Percentiles rank a stretch among this genome's conserved stretches.
phyloP scores from a whole-genome alignment of 108 stramenopile species.

The Pseudonitzschia pungens region DNA sequence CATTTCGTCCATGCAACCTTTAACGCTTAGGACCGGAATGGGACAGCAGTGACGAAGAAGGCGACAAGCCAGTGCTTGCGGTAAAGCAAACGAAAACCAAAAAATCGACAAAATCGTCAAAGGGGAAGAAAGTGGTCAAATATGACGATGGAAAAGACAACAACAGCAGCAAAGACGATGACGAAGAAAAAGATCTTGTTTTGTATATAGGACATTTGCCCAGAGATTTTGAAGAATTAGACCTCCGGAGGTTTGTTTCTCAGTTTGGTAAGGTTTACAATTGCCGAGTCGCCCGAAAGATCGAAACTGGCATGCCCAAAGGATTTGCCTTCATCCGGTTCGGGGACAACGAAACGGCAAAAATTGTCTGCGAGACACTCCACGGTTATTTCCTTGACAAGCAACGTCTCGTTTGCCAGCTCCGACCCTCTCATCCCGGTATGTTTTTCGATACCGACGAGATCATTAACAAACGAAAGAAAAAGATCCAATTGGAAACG shows the following conservation, averaged over 20 bases:
- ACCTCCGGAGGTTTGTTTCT: conserved; percentile 83
- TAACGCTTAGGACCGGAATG: conserved; percentile 46
- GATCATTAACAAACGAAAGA: conserved; percentile 39
- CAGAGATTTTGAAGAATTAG: conserved; percentile 90
- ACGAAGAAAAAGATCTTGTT: conserved; percentile 53
- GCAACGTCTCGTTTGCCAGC: conserved; percentile 88
- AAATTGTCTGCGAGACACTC: conserved; percentile 95
- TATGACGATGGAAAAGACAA: conserved; percentile 34
- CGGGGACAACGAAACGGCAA: conserved; percentile 74
- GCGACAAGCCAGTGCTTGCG: conserved; percentile 16
- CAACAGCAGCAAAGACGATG: conserved; percentile 20
- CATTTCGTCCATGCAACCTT: neutral
- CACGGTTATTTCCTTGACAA: conserved; percentile 90
- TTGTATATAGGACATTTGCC: conserved; percentile 97
- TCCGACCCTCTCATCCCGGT: conserved; percentile 66
- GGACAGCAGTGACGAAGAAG: conserved; percentile 66
- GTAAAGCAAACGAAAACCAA: conserved; percentile 22
- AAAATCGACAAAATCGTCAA: conserved; percentile 6
- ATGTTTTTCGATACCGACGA: conserved; percentile 44
- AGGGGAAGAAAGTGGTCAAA: conserved; percentile 27
- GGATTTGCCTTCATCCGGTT: conserved; percentile 98
- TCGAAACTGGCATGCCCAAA: conserved; percentile 77
- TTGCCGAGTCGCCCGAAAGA: conserved; percentile 82
- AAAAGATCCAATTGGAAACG: conserved; percentile 44
- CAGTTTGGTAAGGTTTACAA: conserved; percentile 92